These are phyloP conservation scores for Solanum pennellii DNA, from an alignment of 257 asterid species.

Conservation along the genomic window DNA sequence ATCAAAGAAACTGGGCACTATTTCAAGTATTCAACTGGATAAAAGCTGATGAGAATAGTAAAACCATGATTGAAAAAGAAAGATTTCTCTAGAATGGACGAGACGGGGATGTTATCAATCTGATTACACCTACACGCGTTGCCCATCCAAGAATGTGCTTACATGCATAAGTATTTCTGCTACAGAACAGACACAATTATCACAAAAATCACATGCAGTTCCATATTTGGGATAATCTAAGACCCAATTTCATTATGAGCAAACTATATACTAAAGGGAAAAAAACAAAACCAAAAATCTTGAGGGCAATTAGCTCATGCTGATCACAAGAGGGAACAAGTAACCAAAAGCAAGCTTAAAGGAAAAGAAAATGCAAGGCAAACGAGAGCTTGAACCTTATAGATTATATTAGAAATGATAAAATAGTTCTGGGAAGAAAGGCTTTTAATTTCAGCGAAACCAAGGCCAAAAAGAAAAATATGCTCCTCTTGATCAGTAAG, in stretches of 20 bases:
- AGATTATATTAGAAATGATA: background rate
- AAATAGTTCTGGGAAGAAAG: background rate
- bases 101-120: background rate
- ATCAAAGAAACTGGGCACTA: background rate
- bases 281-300: background rate
- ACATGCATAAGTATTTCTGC: background rate
- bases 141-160: background rate
- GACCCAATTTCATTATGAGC: background rate
- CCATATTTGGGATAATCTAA: background rate
- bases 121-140: background rate
- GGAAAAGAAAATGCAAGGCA: background rate
- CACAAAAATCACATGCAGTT: background rate
- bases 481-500: background rate
- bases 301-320: background rate
- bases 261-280: background rate
- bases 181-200: background rate
- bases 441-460: background rate
- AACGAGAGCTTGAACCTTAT: background rate
- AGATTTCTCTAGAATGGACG: background rate
- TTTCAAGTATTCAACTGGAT: background rate
- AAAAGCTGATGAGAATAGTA: background rate
- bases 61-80: background rate
- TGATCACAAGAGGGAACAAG: background rate
- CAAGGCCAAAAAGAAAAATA: background rate
- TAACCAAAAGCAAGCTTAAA: background rate